Base-by-base conservation (phyloP, 1,284 basidiomycete genomes). In the Ganoderma lingzhi region DNA sequence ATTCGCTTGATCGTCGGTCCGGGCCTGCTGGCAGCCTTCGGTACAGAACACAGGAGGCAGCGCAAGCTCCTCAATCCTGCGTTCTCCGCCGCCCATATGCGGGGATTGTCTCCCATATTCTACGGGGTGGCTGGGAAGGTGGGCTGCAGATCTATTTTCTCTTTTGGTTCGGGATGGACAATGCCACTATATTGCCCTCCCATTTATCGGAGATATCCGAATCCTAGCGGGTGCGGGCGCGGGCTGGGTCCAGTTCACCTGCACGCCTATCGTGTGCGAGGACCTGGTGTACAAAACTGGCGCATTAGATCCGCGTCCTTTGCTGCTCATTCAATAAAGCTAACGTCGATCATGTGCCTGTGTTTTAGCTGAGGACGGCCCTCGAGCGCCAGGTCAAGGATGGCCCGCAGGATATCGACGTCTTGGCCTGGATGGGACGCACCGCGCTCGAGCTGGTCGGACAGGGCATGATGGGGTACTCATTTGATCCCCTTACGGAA, bases 371-470 rank as follows among this genome's bases (percentile, higher is more conserved):
- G 12, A 65, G 68, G 23, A 65, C 65, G 12, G 74, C 70, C 12
- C 68, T 78, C 32, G 65, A 45, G 39, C 45, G 37, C 17, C 62
- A 63, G 48, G 66, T 74, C 3, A 45, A 64, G 32, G 39, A 65
- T 35, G 74, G 77, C 10, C 39, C 70, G 0, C 59, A 71, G 17
- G 76, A 82, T 65, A 71, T 83, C 32, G 80, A 84, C 64, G 69
- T 84, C 12, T 69, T 81, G 15, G 72, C 76, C 6, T 84, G 82
- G 82, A 79, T 81, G 76, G 74, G 78, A 2, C 76, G 78, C 14
- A 76, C 77, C 4, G 80, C 82, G 19, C 67, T 83, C 15, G 81
- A 83, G 71, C 74, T 79, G 9, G 75, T 83, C 60, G 80, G 80
- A 1, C 80, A 80, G 68, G 80, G 76, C 10, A 79, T 78, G 0